Base-by-base conservation (phyloP, 768 basidiomycete genomes). In the Dioszegia hungarica region DNA sequence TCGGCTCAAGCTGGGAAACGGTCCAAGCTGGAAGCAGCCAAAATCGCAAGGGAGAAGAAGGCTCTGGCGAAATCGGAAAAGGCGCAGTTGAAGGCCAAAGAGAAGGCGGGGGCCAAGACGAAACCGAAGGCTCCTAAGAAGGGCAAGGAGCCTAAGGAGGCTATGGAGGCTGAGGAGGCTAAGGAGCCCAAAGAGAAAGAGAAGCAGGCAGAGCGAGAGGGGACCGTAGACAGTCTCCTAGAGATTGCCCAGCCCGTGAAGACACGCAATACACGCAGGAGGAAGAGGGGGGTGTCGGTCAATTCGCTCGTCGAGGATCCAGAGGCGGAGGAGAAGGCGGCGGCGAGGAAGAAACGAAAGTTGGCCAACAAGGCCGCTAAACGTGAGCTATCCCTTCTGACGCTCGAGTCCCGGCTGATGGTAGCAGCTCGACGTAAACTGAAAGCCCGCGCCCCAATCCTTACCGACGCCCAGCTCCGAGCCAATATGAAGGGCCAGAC, bases 401-500 rank as follows among this genome's bases (percentile, higher is more conserved):
- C 15, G 8, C 34, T 36, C 8, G 34, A 36, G 8, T 36, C 34
- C 34, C 9, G n/a, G n/a, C n/a, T n/a, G n/a, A n/a, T n/a, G n/a
- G n/a, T n/a, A 39, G 17, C 38, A n/a, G n/a, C n/a, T n/a, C n/a
- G n/a, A n/a, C n/a, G n/a, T n/a, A n/a, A n/a, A n/a, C n/a, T n/a
- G n/a, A n/a, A n/a, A n/a, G n/a, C n/a, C n/a, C n/a, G n/a, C n/a
- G n/a, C n/a, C n/a, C n/a, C n/a, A n/a, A n/a, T 20, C 9, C 2
- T 66, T 3, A 56, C 56, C 5, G 70, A 72, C 24, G 54, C 51
- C 2, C 19, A 49, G 19, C 40, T 70, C 20, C 64, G 62, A 24
- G 49, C 55, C 25, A 27, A 36, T 8, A 47, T 67, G 3, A 37
- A 47, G 39, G 70, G 70, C 28, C 61, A 62, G 36, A 64, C 62